Evolutionary conservation across 2,329 filamentous ascomycete species (phyloP).

Genomic region (Chaetomium globosum): DNA sequence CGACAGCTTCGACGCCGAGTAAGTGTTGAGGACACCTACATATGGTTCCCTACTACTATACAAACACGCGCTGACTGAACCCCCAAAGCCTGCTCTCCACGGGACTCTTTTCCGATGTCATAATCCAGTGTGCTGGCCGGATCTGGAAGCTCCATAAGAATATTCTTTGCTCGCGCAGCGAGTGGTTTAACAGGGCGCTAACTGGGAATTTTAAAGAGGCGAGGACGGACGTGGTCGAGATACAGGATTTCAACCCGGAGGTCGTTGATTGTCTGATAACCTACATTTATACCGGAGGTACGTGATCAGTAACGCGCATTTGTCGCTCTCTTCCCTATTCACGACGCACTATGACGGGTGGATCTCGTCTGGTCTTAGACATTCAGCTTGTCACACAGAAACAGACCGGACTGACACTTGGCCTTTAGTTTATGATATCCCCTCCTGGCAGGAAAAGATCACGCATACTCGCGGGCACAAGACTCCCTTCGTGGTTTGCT

Average conservation of each 20-base stretch:
- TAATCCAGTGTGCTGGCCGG: conserved; percentile 32
- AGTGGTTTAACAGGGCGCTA: conserved; percentile 38
- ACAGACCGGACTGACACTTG: background rate
- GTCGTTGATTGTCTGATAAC: conserved; percentile 32
- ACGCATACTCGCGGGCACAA: conserved; percentile 8
- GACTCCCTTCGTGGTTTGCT: conserved; percentile 41
- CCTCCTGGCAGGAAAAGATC: conserved; percentile 12
- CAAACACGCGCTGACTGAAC: background rate
- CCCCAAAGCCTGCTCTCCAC: conserved; percentile 29
- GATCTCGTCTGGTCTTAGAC: no score
- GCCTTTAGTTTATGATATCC: conserved; percentile 30
- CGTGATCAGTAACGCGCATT: background rate
- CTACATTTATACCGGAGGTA: conserved; percentile 37
- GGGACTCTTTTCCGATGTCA: conserved; percentile 36
- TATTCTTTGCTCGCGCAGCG: conserved; percentile 37
- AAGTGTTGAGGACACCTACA: no score
- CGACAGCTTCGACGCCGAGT: no score
- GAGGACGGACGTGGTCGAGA: conserved; percentile 31
- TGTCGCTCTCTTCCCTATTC: no score
- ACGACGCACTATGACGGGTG: no score
- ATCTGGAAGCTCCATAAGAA: conserved; percentile 37
- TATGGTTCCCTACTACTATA: background rate
- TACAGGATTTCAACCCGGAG: conserved; percentile 33
- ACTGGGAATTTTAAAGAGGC: conserved; percentile 35
- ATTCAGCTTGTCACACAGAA: background rate